Conservation (phyloP, 805 yeast species). For the Candida verbasci region DNA sequence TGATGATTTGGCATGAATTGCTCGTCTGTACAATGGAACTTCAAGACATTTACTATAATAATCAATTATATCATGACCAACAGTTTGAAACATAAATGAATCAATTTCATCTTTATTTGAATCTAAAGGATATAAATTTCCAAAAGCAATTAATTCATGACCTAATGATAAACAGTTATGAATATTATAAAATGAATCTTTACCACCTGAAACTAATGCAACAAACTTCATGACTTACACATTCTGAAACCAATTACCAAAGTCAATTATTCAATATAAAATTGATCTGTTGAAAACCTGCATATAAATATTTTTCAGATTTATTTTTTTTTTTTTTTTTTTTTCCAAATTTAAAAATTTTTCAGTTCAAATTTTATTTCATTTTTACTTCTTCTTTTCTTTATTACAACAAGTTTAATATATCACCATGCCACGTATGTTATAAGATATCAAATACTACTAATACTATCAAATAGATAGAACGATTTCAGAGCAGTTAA, state of each 20-base stretch:
- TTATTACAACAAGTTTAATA: conserved; percentile 7
- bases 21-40: conserved; percentile 72
- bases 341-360: conserved; percentile 4
- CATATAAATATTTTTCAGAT: conserved; percentile 1
- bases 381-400: conserved; percentile 7
- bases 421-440: conserved; percentile 63
- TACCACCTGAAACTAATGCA: conserved; percentile 92
- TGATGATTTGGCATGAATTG: conserved; percentile 58
- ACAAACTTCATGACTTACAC: conserved; percentile 71
- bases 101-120: conserved; percentile 61
- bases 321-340: background rate
- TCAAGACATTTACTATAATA: conserved; percentile 66
- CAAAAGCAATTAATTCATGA: conserved; percentile 82
- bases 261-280: no score
- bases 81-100: conserved; percentile 97
- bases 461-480: conserved; percentile 2
- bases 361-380: conserved; percentile 10
- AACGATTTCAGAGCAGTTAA: conserved; percentile 11
- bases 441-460: conserved; percentile 10
- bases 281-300: no score
- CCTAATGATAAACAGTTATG: conserved; percentile 81
- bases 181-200: conserved; percentile 89
- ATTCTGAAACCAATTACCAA: no score
- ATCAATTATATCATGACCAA: conserved; percentile 77
- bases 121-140: conserved; percentile 58